phyloP scores from a whole-genome alignment of 2,329 filamentous ascomycete species.

The Penicillium rolfsii region DNA sequence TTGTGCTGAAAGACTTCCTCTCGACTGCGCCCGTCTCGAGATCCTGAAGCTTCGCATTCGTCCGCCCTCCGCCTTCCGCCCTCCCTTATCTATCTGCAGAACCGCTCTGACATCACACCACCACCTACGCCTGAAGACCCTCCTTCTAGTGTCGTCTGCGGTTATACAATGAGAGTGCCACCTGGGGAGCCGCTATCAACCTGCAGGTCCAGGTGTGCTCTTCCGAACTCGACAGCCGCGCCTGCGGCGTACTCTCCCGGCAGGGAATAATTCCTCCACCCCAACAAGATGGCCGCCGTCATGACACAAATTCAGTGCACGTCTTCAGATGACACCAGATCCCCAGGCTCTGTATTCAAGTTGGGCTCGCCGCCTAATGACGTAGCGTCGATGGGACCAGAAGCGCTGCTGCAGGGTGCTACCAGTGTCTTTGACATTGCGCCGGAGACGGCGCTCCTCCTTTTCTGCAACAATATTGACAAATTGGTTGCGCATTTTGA shows the following conservation, averaged over 20 bases:
- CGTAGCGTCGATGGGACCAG: constrained; percentile 1
- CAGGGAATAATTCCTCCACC: constrained; percentile 30
- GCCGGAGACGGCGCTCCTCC: constrained; percentile 73
- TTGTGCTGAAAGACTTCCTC: neutral
- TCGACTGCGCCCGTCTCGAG: neutral
- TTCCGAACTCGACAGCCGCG: constrained; percentile 17
- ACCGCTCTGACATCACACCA: constrained; percentile 9
- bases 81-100: neutral
- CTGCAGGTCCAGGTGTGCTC: constrained; percentile 34
- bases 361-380: constrained; percentile 17
- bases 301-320: constrained; percentile 24
- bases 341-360: constrained; percentile 21
- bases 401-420: constrained; percentile 8
- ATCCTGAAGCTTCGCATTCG: neutral
- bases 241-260: constrained; percentile 12
- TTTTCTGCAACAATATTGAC: constrained; percentile 74
- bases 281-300: constrained; percentile 23
- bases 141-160: constrained; percentile 15
- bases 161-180: constrained; percentile 42
- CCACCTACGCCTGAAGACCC: constrained; percentile 12
- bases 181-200: constrained; percentile 29
- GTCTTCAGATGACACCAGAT: constrained; percentile 10
- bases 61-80: neutral
- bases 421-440: constrained; percentile 66
- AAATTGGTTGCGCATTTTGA: constrained; percentile 64